Conservation (phyloP, 2,329 filamentous ascomycete genomes). For the Atkinsonella texensis region DNA sequence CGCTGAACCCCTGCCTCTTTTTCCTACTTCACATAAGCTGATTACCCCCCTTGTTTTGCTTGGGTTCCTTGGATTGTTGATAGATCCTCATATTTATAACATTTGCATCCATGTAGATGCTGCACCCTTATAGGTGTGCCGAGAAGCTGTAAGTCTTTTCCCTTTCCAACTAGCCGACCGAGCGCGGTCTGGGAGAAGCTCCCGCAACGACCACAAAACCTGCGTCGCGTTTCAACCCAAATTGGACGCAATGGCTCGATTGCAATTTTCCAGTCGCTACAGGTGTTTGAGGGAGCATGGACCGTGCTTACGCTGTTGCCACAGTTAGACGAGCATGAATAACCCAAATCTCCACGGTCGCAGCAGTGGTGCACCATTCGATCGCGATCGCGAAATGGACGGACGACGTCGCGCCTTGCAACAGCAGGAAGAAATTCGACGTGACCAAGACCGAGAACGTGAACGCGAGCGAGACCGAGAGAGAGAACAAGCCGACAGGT, state of each 20-base stretch:
- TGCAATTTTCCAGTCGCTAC: no score
- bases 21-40: neutral
- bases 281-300: conserved; percentile 9
- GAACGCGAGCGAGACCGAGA: conserved; percentile 44
- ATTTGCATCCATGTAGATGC: conserved; percentile 25
- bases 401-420: conserved; percentile 35
- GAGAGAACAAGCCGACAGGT: conserved; percentile 44
- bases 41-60: neutral
- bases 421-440: conserved; percentile 35
- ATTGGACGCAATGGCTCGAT: neutral
- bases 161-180: conserved; percentile 4
- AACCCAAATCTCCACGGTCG: conserved; percentile 31
- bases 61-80: neutral
- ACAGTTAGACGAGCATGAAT: conserved; percentile 28
- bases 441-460: conserved; percentile 40
- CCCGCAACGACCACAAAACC: neutral
- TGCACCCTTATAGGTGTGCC: conserved; percentile 18
- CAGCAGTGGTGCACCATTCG: conserved; percentile 28
- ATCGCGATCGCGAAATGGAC: conserved; percentile 37
- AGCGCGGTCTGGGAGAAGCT: neutral
- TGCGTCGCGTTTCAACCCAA: neutral
- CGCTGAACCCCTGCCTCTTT: neutral
- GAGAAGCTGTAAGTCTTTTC: conserved; percentile 22
- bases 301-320: conserved; percentile 3
- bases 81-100: conserved; percentile 3